Evolutionary conservation across 345 rosid species (phyloP).

Genomic region (Nasturtium officinale): DNA sequence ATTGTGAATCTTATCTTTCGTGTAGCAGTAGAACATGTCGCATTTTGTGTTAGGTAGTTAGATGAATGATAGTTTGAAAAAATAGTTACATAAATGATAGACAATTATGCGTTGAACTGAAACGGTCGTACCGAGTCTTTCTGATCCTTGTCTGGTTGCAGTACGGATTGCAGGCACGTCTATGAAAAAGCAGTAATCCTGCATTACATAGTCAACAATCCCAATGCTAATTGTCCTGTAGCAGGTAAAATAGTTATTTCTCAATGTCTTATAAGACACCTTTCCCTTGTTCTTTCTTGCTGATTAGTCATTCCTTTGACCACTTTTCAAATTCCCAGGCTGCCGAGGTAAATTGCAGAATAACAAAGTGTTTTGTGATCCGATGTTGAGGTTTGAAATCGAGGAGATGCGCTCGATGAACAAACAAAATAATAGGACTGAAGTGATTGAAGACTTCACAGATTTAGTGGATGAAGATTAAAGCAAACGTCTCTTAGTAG

Average conservation of each 20-base stretch:
- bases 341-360: slow-evolving; percentile 64
- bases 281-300: slow-evolving; percentile 15
- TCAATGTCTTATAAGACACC: background rate
- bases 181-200: slow-evolving; percentile 65
- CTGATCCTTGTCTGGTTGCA: slow-evolving; percentile 44
- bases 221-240: slow-evolving; percentile 58
- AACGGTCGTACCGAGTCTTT: background rate
- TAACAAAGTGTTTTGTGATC: slow-evolving; percentile 59
- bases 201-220: slow-evolving; percentile 50
- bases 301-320: slow-evolving; percentile 23
- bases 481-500: slow-evolving; percentile 11
- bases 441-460: slow-evolving; percentile 79
- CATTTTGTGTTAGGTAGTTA: slow-evolving; percentile 1
- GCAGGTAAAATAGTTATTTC: slow-evolving; percentile 54
- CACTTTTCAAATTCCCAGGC: slow-evolving; percentile 47
- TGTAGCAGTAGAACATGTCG: slow-evolving; percentile 8
- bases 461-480: slow-evolving; percentile 43
- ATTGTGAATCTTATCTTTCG: too few relatives aligned
- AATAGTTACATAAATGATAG: slow-evolving; percentile 6
- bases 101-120: background rate
- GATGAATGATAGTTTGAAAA: too few relatives aligned
- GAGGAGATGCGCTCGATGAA: slow-evolving; percentile 64
- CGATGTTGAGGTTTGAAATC: slow-evolving; percentile 63
- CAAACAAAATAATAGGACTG: slow-evolving; percentile 48
- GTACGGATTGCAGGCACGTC: slow-evolving; percentile 85